Evolutionary conservation across 2,329 filamentous ascomycete genomes (phyloP).

Genomic region (Tolypocladium ophioglossoides): DNA sequence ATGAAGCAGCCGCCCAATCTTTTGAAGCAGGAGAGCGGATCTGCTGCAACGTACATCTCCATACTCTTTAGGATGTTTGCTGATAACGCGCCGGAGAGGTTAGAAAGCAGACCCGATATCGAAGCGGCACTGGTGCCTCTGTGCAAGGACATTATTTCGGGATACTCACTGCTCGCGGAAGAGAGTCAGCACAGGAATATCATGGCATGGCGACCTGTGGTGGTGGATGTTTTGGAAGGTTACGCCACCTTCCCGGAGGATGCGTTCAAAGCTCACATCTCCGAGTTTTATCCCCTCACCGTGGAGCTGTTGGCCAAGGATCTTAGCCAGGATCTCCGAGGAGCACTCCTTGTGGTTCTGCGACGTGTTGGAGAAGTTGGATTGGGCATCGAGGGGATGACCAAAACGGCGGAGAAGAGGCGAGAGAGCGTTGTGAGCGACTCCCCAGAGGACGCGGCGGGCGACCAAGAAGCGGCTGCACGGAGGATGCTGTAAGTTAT

Average conservation of each 20-base stretch:
- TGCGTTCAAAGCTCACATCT: constrained; percentile 70
- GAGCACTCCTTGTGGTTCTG: constrained; percentile 67
- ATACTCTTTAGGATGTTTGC: constrained; percentile 97
- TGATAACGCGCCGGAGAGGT: constrained; percentile 74
- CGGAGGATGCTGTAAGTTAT: constrained; percentile 22
- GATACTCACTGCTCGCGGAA: constrained; percentile 79
- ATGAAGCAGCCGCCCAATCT: constrained; percentile 99
- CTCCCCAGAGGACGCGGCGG: constrained; percentile 15
- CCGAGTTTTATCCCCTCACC: constrained; percentile 75
- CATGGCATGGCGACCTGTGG: constrained; percentile 90
- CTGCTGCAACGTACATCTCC: constrained; percentile 86
- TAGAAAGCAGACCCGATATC: constrained; percentile 68
- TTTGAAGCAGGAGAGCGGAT: constrained; percentile 90
- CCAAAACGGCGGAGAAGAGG: constrained; percentile 19
- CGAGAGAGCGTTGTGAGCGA: constrained; percentile 30
- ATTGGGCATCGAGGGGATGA: constrained; percentile 45
- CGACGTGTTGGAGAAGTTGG: constrained; percentile 73
- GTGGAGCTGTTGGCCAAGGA: constrained; percentile 78
- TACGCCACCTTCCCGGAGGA: constrained; percentile 73
- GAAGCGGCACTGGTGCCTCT: constrained; percentile 88
- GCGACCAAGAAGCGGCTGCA: constrained; percentile 21
- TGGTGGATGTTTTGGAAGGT: constrained; percentile 92
- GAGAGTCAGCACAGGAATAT: constrained; percentile 97
- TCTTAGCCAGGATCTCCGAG: constrained; percentile 66
- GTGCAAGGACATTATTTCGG: constrained; percentile 85